Percentiles rank a stretch among this genome's conserved stretches.
These are phyloP conservation scores for Elongisporangium prolatum DNA, from an alignment of 352 stramenopile species.

Conservation along the genomic window DNA sequence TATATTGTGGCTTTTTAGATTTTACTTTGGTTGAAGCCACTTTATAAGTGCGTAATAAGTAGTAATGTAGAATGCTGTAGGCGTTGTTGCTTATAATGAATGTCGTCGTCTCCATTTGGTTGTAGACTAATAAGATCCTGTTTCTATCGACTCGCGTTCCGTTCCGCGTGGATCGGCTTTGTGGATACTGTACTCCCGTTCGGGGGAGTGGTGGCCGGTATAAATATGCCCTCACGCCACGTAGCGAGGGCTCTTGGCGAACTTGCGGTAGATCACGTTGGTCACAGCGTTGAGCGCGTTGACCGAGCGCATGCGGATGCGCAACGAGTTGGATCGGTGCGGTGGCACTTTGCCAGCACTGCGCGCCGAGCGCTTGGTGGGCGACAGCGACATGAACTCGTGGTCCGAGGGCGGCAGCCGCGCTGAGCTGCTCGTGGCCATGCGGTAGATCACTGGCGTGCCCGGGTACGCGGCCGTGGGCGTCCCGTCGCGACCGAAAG, in stretches of 20 bases:
- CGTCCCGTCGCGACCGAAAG: background rate
- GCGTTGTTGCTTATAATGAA: background rate
- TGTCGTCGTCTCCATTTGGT: background rate
- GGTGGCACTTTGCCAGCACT: background rate
- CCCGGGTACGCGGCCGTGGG: background rate
- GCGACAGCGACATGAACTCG: background rate
- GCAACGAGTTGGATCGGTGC: background rate
- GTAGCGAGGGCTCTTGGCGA: background rate
- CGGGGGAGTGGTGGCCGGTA: background rate
- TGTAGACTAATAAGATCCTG: background rate
- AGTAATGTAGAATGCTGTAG: no score
- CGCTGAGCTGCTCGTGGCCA: background rate
- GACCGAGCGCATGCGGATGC: background rate
- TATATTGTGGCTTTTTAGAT: background rate
- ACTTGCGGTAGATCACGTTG: background rate
- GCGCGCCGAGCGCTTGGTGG: background rate
- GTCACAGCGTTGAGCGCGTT: background rate
- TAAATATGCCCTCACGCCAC: background rate
- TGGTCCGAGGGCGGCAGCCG: background rate
- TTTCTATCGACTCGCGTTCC: background rate
- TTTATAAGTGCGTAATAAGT: no score
- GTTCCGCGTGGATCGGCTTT: background rate
- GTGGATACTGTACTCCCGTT: background rate
- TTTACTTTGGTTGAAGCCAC: background rate
- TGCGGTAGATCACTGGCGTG: background rate